Evolutionary conservation across 2,329 filamentous ascomycete species (phyloP).

Genomic region (Lasiodiplodia sp.): DNA sequence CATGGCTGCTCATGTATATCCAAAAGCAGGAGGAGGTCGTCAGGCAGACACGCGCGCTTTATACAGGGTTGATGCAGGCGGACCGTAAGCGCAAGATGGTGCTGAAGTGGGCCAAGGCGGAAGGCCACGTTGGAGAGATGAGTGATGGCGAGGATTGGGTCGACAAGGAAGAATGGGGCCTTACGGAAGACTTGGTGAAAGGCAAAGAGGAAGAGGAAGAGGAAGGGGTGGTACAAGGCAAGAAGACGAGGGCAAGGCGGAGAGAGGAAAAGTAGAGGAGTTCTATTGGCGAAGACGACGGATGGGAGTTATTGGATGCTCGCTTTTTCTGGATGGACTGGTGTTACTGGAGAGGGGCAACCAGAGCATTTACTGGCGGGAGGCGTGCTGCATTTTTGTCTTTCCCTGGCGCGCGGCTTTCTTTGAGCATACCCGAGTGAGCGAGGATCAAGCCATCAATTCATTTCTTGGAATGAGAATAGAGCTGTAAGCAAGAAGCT

Average conservation of each 20-base stretch:
- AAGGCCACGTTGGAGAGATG: constrained; percentile 79
- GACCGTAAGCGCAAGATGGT: constrained; percentile 76
- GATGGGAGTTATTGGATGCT: constrained; percentile 16
- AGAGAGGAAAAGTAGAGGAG: constrained; percentile 27
- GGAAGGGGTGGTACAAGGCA: constrained; percentile 53
- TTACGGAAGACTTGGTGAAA: constrained; percentile 79
- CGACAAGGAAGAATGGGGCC: constrained; percentile 79
- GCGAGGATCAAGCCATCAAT: constrained; percentile 18
- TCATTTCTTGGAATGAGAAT: neutral
- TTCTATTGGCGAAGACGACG: neutral
- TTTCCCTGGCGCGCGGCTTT: constrained; percentile 5
- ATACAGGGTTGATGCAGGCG: constrained; percentile 74
- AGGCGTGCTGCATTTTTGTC: constrained; percentile 13
- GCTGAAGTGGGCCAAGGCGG: constrained; percentile 77
- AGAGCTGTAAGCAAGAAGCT: neutral
- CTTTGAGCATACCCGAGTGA: constrained; percentile 24
- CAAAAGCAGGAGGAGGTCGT: constrained; percentile 88
- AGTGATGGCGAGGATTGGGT: constrained; percentile 92
- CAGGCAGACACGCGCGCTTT: constrained; percentile 71
- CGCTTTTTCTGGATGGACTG: neutral
- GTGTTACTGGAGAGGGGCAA: constrained; percentile 20
- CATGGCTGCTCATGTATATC: constrained; percentile 76
- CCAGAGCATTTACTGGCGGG: constrained; percentile 16
- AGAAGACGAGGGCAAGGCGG: constrained; percentile 54
- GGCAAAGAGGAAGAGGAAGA: constrained; percentile 82